Base-by-base conservation (phyloP, 805 yeast species). In the Kodamaea kakaduensis region DNA sequence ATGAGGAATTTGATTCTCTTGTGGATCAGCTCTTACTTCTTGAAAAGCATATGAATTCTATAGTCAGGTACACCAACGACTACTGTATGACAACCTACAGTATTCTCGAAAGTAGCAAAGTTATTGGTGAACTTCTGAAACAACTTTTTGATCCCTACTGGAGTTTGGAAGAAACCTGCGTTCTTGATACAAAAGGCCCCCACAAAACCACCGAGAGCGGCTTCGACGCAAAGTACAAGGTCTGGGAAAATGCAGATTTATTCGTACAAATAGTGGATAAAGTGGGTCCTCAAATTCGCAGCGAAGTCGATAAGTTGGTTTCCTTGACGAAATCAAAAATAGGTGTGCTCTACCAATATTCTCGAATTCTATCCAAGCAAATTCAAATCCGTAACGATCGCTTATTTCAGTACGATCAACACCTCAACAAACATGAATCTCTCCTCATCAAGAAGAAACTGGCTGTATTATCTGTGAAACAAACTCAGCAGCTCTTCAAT, bases 381-480 rank as follows among this genome's bases (percentile, higher is more conserved):
- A 41, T 61, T 9, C 56, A 49, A 10, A 48, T 45, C 9, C 41
- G 74, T 20, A 59, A 60, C 10, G 48, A 48, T 36, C 56, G 64
- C 1, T 47, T 67, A 17, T 45, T 67, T 36, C 71, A 64, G 27
- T 61, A 61, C 43, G 73, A 69, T 38, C 52, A 50, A 32, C 51
- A 56, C 9, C 44, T 41, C 21, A 59, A 57, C 16, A 46, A 50
- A 7, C 52, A 54, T 7, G 67, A 58, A 17, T 49, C 32, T 25
- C 50, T 50, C 49, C 39, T 34, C 2, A 46, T 69, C 18, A 61
- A 62, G 12, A 53, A 64, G 42, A 64, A 64, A 15, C 64, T 70
- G 50, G 40, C 50, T 48, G 51, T 44, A 6, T 44, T 64, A 7
- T 45, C 60, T 1, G 37, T 47, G 3, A 61, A 58, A 36, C 64